Evolutionary conservation across 331 rosid genomes (phyloP).

Genomic region (Pyracantha coccinea): DNA sequence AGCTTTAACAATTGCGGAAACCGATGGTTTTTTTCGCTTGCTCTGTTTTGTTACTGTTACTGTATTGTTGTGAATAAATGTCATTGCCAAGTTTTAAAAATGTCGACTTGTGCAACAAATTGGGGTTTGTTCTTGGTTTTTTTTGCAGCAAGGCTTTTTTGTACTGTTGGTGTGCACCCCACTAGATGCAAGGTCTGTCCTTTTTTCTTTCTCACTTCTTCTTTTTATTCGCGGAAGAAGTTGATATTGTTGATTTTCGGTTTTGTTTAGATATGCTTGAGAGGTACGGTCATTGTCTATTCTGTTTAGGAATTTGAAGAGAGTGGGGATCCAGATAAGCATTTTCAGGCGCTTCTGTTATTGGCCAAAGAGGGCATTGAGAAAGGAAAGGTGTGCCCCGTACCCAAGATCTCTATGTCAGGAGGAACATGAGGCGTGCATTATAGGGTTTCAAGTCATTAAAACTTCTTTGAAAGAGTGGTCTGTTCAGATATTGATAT

Average conservation of each 20-base stretch:
- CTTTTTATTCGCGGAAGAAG: not conserved
- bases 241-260: not conserved
- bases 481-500: not conserved
- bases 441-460: conserved; percentile 1
- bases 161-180: conserved; percentile 97
- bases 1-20: conserved; percentile 84
- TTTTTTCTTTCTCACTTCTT: not conserved
- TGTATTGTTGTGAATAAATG: not conserved
- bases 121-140: conserved; percentile 6
- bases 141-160: conserved; percentile 70
- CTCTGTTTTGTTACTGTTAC: not conserved
- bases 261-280: conserved; percentile 19
- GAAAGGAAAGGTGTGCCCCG: conserved; percentile 71
- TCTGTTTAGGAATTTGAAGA: conserved; percentile 79
- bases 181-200: conserved; percentile 85
- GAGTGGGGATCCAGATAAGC: conserved; percentile 79
- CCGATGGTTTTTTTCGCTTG: conserved; percentile 46
- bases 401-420: not conserved
- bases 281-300: conserved; percentile 12
- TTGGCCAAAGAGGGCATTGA: conserved; percentile 86
- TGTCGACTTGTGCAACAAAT: not conserved
- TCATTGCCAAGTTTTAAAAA: not conserved
- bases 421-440: not conserved
- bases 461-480: not conserved
- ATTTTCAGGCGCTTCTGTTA: conserved; percentile 75